Conservation (phyloP, 371 early-diverging fungal species). For the Furculomyces boomerangus region DNA sequence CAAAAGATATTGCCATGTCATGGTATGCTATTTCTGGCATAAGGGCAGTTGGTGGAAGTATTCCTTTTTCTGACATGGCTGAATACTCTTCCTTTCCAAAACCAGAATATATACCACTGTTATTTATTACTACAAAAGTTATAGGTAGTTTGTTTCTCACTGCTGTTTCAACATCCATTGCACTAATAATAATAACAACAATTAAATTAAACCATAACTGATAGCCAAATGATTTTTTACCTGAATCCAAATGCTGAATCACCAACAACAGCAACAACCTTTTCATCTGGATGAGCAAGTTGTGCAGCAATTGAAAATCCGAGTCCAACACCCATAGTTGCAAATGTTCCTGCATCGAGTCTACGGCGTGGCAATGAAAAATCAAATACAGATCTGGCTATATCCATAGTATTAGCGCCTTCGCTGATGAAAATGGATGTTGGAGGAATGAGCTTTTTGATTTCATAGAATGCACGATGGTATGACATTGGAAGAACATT, state of each 20-base stretch:
- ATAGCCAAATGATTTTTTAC: too few relatives aligned
- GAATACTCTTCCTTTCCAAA: slow-evolving; percentile 25
- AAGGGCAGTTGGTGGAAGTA: slow-evolving; percentile 42
- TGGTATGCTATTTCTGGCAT: slow-evolving; percentile 49
- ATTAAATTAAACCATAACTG: too few relatives aligned
- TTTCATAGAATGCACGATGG: slow-evolving; percentile 41
- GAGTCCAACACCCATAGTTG: slow-evolving; percentile 70
- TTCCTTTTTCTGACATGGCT: slow-evolving; percentile 4
- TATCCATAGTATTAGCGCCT: slow-evolving; percentile 77
- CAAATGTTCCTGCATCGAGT: slow-evolving; percentile 58
- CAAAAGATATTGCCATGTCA: slow-evolving; percentile 38
- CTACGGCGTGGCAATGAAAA: slow-evolving; percentile 42
- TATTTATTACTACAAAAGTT: slow-evolving; percentile 56
- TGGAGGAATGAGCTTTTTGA: slow-evolving; percentile 26
- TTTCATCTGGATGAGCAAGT: slow-evolving; percentile 25
- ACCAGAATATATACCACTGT: slow-evolving; percentile 64
- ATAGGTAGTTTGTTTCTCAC: slow-evolving; percentile 42
- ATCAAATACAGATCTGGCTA: slow-evolving; percentile 51
- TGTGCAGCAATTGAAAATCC: slow-evolving; percentile 64
- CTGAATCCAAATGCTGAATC: slow-evolving; percentile 74
- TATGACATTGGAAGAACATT: slow-evolving; percentile 39
- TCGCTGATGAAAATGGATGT: slow-evolving; percentile 46
- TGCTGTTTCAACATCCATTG: slow-evolving; percentile 67
- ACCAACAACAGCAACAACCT: slow-evolving; percentile 46
- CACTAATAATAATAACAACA: too few relatives aligned